Percentiles rank a stretch among this genome's conserved stretches.
Conservation (phyloP, 2,329 filamentous ascomycete genomes). For the Pseudogymnoascus sp. region DNA sequence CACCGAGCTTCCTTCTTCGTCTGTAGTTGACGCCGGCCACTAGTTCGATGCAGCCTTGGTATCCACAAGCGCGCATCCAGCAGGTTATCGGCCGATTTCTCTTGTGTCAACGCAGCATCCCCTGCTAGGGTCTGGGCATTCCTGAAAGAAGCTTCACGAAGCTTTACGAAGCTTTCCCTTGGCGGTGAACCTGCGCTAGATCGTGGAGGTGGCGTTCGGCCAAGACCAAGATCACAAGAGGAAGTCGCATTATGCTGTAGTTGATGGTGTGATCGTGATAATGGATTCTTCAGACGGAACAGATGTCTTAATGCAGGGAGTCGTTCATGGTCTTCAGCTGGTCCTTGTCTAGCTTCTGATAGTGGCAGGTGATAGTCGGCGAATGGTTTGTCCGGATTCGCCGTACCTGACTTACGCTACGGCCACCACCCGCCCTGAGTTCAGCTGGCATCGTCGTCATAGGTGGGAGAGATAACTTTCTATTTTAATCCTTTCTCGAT, state of each 20-base stretch:
- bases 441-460: background rate
- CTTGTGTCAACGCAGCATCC: background rate
- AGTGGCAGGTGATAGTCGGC: background rate
- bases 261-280: conserved; percentile 1
- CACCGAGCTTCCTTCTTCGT: conserved; percentile 4
- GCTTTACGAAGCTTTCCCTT: background rate
- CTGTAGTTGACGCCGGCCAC: background rate
- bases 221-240: background rate
- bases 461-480: background rate
- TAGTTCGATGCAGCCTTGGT: background rate
- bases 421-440: background rate
- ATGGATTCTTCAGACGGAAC: background rate
- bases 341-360: background rate
- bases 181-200: background rate
- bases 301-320: background rate
- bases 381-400: background rate
- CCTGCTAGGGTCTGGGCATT: background rate
- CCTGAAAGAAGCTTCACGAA: background rate
- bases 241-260: background rate
- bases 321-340: background rate
- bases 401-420: background rate
- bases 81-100: background rate
- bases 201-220: conserved; percentile 2
- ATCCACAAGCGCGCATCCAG: background rate
- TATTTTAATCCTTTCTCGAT: background rate